A percentile compares a stretch with the other conserved stretches of the same genome.
These are phyloP conservation scores for Mycocentrospora acerina DNA, from an alignment of 2,329 filamentous ascomycete species.

Conservation along the genomic window DNA sequence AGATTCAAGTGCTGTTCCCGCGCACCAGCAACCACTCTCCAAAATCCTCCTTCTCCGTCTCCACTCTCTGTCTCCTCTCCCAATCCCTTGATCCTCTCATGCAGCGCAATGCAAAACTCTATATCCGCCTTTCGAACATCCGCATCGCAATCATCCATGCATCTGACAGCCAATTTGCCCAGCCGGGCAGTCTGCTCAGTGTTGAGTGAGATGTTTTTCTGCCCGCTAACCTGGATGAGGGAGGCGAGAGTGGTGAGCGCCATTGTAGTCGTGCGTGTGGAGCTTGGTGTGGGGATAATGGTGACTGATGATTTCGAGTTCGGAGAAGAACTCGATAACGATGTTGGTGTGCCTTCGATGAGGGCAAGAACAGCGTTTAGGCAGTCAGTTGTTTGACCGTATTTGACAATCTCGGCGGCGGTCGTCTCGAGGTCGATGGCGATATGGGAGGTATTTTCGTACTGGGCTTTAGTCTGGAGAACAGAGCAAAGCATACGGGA, in stretches of 20 bases:
- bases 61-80: conserved; percentile 14
- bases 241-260: conserved; percentile 43
- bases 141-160: conserved; percentile 42
- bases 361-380: conserved; percentile 42
- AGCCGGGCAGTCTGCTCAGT: conserved; percentile 41
- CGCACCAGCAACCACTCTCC: conserved; percentile 64
- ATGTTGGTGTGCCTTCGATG: conserved; percentile 33
- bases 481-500: conserved; percentile 68
- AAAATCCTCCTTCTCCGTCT: conserved; percentile 57
- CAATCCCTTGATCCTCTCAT: conserved; percentile 45
- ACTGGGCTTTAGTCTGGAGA: conserved; percentile 63
- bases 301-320: conserved; percentile 37
- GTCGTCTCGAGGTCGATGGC: conserved; percentile 73
- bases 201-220: conserved; percentile 33
- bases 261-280: conserved; percentile 40
- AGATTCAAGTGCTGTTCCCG: conserved; percentile 74
- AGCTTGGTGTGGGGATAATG: conserved; percentile 14
- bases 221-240: conserved; percentile 37
- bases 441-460: conserved; percentile 70
- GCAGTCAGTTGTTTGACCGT: conserved; percentile 62
- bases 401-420: conserved; percentile 68
- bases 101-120: conserved; percentile 73
- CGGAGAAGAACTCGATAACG: conserved; percentile 26
- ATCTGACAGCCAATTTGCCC: conserved; percentile 42
- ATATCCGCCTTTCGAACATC: conserved; percentile 68